Conservation (phyloP, 148 eudicot species). For the Heliamphora exappendiculata region DNA sequence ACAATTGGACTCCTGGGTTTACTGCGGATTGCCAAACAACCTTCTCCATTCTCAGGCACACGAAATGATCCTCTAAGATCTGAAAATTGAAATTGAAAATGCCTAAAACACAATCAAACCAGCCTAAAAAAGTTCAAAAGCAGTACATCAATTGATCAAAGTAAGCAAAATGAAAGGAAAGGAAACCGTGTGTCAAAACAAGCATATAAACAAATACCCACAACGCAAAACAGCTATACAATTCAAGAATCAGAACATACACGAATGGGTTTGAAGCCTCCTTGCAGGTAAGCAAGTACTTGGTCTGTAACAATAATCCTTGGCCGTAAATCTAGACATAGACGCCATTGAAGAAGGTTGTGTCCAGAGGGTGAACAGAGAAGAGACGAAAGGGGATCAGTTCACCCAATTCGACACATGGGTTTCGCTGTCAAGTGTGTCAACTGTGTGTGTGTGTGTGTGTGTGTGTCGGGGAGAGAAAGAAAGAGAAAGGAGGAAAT, state of each 20-base stretch:
- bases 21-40: constrained; percentile 35
- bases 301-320: constrained; percentile 43
- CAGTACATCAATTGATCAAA: constrained; percentile 2
- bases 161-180: constrained; percentile 5
- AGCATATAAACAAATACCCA: constrained; percentile 5
- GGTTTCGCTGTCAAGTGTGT: background rate
- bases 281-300: constrained; percentile 16
- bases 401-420: constrained; percentile 1
- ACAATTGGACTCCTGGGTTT: constrained; percentile 26
- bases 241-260: constrained; percentile 25
- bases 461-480: background rate
- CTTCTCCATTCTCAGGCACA: constrained; percentile 26
- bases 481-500: background rate
- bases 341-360: constrained; percentile 39
- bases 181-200: constrained; percentile 6
- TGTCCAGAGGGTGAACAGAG: background rate
- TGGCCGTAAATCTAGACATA: constrained; percentile 38
- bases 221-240: constrained; percentile 2
- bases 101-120: constrained; percentile 1
- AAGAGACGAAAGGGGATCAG: background rate
- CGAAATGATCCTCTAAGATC: constrained; percentile 34
- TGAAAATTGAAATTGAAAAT: constrained; percentile 13
- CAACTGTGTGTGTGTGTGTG: background rate
- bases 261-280: constrained; percentile 30
- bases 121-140: background rate